A percentile compares a stretch with the other conserved stretches of the same genome.
These are phyloP conservation scores for Cryphonectria parasitica DNA, from an alignment of 2,329 filamentous ascomycete species.

Conservation along the genomic window DNA sequence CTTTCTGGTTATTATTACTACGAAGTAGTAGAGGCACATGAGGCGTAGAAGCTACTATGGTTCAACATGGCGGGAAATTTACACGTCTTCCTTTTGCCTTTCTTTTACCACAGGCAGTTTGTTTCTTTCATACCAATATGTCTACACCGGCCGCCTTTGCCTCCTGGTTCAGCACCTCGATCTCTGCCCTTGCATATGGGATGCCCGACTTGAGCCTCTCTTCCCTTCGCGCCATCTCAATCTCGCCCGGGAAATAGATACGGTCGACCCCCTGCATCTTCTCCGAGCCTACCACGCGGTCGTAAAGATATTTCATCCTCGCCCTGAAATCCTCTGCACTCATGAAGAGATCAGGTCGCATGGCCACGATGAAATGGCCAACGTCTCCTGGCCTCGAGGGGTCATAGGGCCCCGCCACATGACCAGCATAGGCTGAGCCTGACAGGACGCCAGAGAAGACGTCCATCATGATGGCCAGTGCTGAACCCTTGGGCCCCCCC, in stretches of 20 bases:
- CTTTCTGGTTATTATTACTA: no score
- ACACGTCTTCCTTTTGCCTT: background rate
- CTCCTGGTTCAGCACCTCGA: conserved; percentile 59
- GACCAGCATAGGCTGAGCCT: conserved; percentile 76
- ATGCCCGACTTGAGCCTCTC: conserved; percentile 60
- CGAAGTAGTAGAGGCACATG: no score
- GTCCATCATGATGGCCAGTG: conserved; percentile 83
- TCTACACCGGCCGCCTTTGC: conserved; percentile 49
- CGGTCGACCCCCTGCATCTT: conserved; percentile 60
- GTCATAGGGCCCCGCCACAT: conserved; percentile 79
- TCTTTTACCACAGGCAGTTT: no score
- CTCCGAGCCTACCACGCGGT: conserved; percentile 56
- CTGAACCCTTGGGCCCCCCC: conserved; percentile 83
- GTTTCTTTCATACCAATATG: conserved; percentile 6
- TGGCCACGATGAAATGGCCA: conserved; percentile 72
- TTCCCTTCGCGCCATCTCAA: conserved; percentile 59
- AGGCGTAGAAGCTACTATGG: background rate
- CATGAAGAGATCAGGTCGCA: conserved; percentile 79
- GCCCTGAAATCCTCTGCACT: conserved; percentile 68
- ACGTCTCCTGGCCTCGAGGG: conserved; percentile 70
- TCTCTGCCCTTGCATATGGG: conserved; percentile 59
- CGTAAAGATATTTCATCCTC: conserved; percentile 60
- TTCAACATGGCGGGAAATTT: background rate
- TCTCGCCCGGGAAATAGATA: conserved; percentile 66
- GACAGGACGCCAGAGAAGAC: conserved; percentile 81